Base-by-base conservation (phyloP, 1,284 basidiomycete genomes). In the Termitomyces sp. region DNA sequence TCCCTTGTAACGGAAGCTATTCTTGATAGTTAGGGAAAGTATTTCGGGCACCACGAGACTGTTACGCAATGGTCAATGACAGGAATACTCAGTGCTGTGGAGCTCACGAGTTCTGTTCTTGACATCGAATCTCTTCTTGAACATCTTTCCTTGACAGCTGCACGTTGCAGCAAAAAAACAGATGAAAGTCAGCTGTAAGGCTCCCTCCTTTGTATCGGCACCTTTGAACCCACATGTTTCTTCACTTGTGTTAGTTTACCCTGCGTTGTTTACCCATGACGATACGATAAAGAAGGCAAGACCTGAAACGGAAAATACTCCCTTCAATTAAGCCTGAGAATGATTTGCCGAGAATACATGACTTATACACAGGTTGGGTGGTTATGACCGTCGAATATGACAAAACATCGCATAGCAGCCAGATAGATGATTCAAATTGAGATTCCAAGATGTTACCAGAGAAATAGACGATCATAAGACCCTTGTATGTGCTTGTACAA, bases 61-160 rank as follows among this genome's bases (percentile, higher is more conserved):
- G 21, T 9, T 39, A 40, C 19, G 10, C 31, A 5, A 38, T 38
- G 36, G n/a, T 13, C 12, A 33, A 33, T 33, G 31, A 13, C 31
- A 33, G 42, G 10, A 44, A 17, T 3, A 13, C 12, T 21, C 17
- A 40, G 26, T 2, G 5, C 31, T 39, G 31, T 17, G 45, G 48
- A 56, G 47, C 49, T 34, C 56, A 54, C n/a, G 46, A 36, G 54
- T 48, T 52, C 50, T 34, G 26, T 43, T 50, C 42, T 24, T n/a
- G 36, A 10, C 13, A 41, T 10, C 9, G 13, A n/a, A 40, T 8
- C 17, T 12, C 6, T 38, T 9, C 36, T 21, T 42, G 19, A 38
- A 47, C 24, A 15, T 26, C 38, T 6, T 12, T 15, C 9, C 38
- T 30, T 53, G 51, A 53, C 57, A 58, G 48, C 17, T 53, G 50